Base-by-base conservation (phyloP, 345 rosid genomes). In the Gossypium arboreum region DNA sequence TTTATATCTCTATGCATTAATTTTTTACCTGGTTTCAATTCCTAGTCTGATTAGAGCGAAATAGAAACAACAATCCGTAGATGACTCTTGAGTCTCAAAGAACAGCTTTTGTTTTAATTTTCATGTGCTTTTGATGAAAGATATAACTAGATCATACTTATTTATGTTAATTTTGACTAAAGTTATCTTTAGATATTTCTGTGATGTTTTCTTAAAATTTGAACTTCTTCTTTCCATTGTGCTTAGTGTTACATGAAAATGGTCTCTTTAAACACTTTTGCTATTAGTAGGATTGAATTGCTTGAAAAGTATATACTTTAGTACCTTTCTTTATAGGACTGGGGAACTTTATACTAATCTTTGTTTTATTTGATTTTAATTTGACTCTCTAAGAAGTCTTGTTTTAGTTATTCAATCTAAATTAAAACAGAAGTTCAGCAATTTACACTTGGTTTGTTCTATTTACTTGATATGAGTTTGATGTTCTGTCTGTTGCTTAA, bases 381-480 rank as follows among this genome's bases (percentile, higher is more conserved):
- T 56, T 39, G 11, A 56, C 50, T 41, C 47, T 48, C 24, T 5
- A 12, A 24, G 4, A 24, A 13, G 57, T 68, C 34, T 29, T 71
- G 48, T 9, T 71, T 34, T 71, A 56, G 29, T 41, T 55, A 48
- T 54, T 43, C 56, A 54, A 60, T 58, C 13, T 56, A n/a, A 71
- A 44, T 7, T 43, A 24, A 60, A 45, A 64, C 7, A 51, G 24
- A 25, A 13, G 66, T 60, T 60, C 16, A 60, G 7, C 18, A 56
- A 68, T 59, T 73, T 67, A 22, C 24, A 48, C 8, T 60, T 16
- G 10, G 16, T 18, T 41, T 51, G 58, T 34, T 64, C 43, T 25
- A 39, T 68, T 67, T 48, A 68, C 72, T 7, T 68, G 44, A 68
- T 7, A 50, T 27, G 73, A 25, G 58, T 69, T 16, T 51, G n/a